Conservation (phyloP, 169 alveolate genomes). For the Cryptosporidium bovis region DNA sequence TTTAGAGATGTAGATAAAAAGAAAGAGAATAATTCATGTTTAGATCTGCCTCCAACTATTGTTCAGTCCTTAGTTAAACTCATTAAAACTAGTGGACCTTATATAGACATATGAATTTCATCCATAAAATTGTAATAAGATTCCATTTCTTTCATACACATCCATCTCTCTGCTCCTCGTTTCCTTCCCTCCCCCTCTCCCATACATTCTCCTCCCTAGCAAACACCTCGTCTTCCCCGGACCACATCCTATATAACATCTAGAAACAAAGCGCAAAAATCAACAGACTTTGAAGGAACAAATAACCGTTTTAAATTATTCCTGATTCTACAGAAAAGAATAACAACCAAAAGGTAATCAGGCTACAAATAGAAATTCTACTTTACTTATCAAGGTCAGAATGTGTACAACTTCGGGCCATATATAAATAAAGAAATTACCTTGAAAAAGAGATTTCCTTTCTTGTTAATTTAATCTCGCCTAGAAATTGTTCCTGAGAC, state of each 20-base stretch:
- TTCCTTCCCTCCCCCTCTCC: too few species aligned
- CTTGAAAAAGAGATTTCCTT: not conserved
- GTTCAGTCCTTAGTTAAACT: constrained; percentile 8
- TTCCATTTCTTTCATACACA: too few species aligned
- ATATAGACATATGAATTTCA: not conserved
- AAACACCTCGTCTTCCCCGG: too few species aligned
- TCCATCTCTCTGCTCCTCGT: too few species aligned
- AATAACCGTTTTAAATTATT: too few species aligned
- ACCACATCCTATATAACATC: too few species aligned
- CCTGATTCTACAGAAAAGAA: too few species aligned
- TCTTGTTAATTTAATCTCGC: not conserved
- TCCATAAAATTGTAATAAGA: not conserved
- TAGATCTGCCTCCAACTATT: constrained; percentile 43
- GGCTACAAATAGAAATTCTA: too few species aligned
- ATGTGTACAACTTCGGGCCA: not conserved
- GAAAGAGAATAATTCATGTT: not conserved
- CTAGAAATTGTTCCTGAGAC: not conserved
- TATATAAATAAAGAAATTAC: not conserved
- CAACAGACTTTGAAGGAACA: too few species aligned
- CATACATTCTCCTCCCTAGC: too few species aligned
- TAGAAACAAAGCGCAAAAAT: too few species aligned
- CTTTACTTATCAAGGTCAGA: not conserved
- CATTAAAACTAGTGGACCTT: not conserved
- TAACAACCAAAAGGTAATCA: too few species aligned
- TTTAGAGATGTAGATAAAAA: not conserved